Evolutionary conservation across 2,329 filamentous ascomycete genomes (phyloP), one percentile per base, ranked within the genome.

Genomic region (Bipolaris cookei): DNA sequence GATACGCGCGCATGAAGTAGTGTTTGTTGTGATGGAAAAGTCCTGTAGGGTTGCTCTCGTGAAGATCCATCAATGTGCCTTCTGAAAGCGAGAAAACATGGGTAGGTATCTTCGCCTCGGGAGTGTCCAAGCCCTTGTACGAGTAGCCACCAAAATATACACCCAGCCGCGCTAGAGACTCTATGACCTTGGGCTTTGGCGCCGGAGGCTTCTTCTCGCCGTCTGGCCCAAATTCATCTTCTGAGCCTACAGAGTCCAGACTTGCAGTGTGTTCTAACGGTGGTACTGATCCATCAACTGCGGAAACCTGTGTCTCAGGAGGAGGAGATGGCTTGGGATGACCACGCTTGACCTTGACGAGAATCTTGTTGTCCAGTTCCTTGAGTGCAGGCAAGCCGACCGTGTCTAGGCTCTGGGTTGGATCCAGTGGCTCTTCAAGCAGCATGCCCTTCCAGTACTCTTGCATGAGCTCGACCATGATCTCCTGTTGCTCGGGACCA

Each of bases 381-480:
- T 86, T 85, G n/a, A 81, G 61, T 0, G 72, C 67, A 0, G 96
- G 87, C 30, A 86, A 84, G 0, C 91, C 89, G 23, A 94, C 84
- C 4, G 75, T 66, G 7, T 80, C 86, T 81, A 71, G 58, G 7
- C 58, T 44, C 23, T 69, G 61, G 0, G 63, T 57, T 10, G 75
- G 66, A 44, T 74, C 70, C 6, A 71, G 58, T 6, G 74, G 86
- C 78, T 82, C 35, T 79, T 91, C 88, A 10, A 97, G 81, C 5
- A 98, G 81, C 67, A 90, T 79, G 0, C 85, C 88, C 38, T 84
- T 85, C 92, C 93, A 99, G 62, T 91, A 89, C 65, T 97, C 87
- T 63, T 88, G 88, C 90, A 99, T 97, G 62, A 98, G 96, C 54
- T 90, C 85, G 10, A 97, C 93, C 91, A 98, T 97, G 48, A 90